These are phyloP conservation scores for Aspergillus sclerotioniger DNA, from an alignment of 495 filamentous ascomycete genomes.

Conservation along the genomic window DNA sequence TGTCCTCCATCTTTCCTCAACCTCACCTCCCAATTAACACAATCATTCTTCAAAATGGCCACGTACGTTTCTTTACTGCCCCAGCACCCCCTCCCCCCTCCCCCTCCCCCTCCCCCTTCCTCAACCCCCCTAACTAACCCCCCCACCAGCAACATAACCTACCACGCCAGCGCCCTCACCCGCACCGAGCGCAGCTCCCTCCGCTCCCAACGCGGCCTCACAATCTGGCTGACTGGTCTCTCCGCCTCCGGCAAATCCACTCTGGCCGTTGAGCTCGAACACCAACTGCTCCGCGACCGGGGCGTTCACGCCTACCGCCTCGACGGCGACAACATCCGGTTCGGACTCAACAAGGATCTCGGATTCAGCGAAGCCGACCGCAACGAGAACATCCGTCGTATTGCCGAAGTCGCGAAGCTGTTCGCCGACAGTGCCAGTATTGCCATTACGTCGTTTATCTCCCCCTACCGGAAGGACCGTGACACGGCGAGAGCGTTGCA, in stretches of 20 bases:
- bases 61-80: slow-evolving; percentile 47
- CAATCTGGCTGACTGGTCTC: slow-evolving; percentile 96
- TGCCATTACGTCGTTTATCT: slow-evolving; percentile 95
- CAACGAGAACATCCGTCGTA: slow-evolving; percentile 95
- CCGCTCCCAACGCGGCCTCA: slow-evolving; percentile 85
- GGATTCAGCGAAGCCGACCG: slow-evolving; percentile 91
- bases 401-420: slow-evolving; percentile 93
- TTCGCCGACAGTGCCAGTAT: slow-evolving; percentile 88
- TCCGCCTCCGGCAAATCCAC: slow-evolving; percentile 96
- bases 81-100: slow-evolving; percentile 4
- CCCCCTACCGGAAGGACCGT: slow-evolving; percentile 84
- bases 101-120: neutral
- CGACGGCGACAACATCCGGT: slow-evolving; percentile 97
- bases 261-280: slow-evolving; percentile 91
- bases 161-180: slow-evolving; percentile 87
- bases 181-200: slow-evolving; percentile 76
- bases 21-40: neutral
- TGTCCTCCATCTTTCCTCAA: slow-evolving; percentile 2
- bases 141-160: slow-evolving; percentile 86
- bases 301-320: slow-evolving; percentile 84
- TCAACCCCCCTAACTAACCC: slow-evolving; percentile 6
- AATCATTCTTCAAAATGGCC: slow-evolving; percentile 34
- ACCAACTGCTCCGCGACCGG: slow-evolving; percentile 76
- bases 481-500: slow-evolving; percentile 79
- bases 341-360: slow-evolving; percentile 95